A percentile compares a stretch with the other conserved stretches of the same genome.
Evolutionary conservation across 2,329 filamentous ascomycete species (phyloP).

Genomic region (Cladophialophora chaetospira): DNA sequence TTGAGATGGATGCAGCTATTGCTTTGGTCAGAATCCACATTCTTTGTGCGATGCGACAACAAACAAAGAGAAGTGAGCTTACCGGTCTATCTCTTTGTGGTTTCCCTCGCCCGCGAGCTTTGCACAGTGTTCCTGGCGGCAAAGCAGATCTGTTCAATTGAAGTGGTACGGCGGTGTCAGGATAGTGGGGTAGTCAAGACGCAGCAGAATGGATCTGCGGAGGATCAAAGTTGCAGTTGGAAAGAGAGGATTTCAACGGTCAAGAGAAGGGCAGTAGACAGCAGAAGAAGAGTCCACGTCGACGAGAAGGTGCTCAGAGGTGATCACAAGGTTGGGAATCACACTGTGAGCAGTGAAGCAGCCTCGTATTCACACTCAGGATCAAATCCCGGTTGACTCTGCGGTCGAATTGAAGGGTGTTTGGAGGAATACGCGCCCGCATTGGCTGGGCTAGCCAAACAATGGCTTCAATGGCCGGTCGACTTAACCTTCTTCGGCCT

Average conservation of each 20-base stretch:
- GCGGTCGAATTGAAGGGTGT: conserved; percentile 28
- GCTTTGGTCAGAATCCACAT: conserved; percentile 14
- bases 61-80: conserved; percentile 5
- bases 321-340: conserved; percentile 11
- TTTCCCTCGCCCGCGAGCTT: conserved; percentile 12
- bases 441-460: conserved; percentile 13
- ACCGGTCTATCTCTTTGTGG: neutral
- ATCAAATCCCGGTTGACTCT: conserved; percentile 19
- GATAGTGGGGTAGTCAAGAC: conserved; percentile 12
- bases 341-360: conserved; percentile 12
- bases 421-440: conserved; percentile 24
- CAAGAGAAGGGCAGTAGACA: neutral
- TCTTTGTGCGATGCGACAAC: conserved; percentile 16
- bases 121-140: conserved; percentile 9
- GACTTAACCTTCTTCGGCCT: conserved; percentile 9
- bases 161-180: neutral
- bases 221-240: conserved; percentile 5
- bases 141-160: neutral
- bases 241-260: conserved; percentile 5
- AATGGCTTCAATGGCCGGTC: conserved; percentile 1
- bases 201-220: conserved; percentile 7
- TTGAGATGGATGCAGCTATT: conserved; percentile 2
- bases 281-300: neutral
- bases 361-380: conserved; percentile 15
- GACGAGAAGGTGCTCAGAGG: conserved; percentile 7